Evolutionary conservation across 2,329 filamentous ascomycete species (phyloP), one percentile per base, ranked within the genome.

Genomic region (Aspergillus latus): DNA sequence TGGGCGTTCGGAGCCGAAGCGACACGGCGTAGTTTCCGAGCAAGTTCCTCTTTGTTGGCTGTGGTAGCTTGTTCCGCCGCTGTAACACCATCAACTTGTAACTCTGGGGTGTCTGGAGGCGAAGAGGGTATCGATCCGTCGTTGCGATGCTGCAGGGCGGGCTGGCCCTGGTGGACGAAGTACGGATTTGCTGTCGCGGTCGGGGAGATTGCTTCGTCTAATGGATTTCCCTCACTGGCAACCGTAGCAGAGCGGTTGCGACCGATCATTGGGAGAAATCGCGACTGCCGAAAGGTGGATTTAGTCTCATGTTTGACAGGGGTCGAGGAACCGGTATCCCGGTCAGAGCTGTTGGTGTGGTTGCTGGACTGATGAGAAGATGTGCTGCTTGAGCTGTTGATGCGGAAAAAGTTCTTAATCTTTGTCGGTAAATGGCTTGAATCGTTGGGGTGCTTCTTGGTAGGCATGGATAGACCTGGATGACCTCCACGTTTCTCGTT

Each of bases 1-100:
- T 99, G 94, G 21, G 93, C 91, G 79, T 99, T 99, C 37, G 94
- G 94, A 49, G 94, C 94, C 71, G 93, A 97, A 53, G 94, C 94
- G 52, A 99, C 94, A 71, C 93, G 87, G 71, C 94, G 86, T 70
- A 99, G 78, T 74, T 97, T 96, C 70, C 94, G 83, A 28, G 94
- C 94, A 68, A 97, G 76, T 76, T 97, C 94, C 75, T 97, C 93
- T 74, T 96, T 97, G 43, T 90, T 91, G 52, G 88, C 88, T 52
- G 85, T 86, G 30, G 88, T 88, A 36, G 88, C 84, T 64, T 89
- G 85, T 63, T 86, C 82, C 49, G 78, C 77, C 53, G 85, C 86
- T 53, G 85, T 84, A 46, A 86, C 84, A 26, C 86, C 86, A 49
- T 89, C 84, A 54, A 89, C 81, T 75, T 89, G 89, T 63, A 93